Evolutionary conservation across 768 basidiomycete species (phyloP).

Genomic region (Pulveroboletus frians): DNA sequence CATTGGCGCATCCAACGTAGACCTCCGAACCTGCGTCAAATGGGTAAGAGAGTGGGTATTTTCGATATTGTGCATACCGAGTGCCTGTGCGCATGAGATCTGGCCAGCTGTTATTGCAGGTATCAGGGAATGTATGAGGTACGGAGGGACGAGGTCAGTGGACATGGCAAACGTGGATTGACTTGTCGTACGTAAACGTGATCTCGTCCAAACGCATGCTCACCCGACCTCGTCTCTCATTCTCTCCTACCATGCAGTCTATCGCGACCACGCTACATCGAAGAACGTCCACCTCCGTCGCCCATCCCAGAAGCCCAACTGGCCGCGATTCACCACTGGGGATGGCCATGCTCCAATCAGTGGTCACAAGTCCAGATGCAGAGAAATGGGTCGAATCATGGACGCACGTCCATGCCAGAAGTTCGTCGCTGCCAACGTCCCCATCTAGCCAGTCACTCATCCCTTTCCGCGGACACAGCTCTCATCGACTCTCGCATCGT

Average conservation of each 20-base stretch:
- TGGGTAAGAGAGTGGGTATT: neutral
- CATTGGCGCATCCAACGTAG: slow-evolving; percentile 82
- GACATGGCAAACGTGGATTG: slow-evolving; percentile 13
- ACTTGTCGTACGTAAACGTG: slow-evolving; percentile 16
- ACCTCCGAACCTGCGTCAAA: slow-evolving; percentile 66
- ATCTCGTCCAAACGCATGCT: slow-evolving; percentile 15
- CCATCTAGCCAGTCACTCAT: neutral
- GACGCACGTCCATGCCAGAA: slow-evolving; percentile 51
- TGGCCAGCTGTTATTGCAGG: slow-evolving; percentile 28
- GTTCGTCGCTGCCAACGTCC: slow-evolving; percentile 31
- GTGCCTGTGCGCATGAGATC: slow-evolving; percentile 48
- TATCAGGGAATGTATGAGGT: slow-evolving; percentile 48
- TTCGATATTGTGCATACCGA: slow-evolving; percentile 36
- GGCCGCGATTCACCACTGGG: slow-evolving; percentile 17
- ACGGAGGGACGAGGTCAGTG: slow-evolving; percentile 50
- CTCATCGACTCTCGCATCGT: slow-evolving; percentile 67
- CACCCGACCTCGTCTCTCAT: slow-evolving; percentile 1
- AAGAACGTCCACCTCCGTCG: slow-evolving; percentile 18
- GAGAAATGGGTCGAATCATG: slow-evolving; percentile 57
- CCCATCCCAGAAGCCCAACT: slow-evolving; percentile 9
- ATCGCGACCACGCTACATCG: slow-evolving; percentile 12
- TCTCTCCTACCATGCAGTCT: slow-evolving; percentile 9
- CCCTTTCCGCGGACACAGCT: slow-evolving; percentile 36
- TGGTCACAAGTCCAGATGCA: slow-evolving; percentile 28
- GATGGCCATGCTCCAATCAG: slow-evolving; percentile 8